A percentile compares a stretch with the other conserved stretches of the same genome.
These are phyloP conservation scores for Beauveria bassiana DNA, from an alignment of 2,329 filamentous ascomycete species.

Conservation along the genomic window DNA sequence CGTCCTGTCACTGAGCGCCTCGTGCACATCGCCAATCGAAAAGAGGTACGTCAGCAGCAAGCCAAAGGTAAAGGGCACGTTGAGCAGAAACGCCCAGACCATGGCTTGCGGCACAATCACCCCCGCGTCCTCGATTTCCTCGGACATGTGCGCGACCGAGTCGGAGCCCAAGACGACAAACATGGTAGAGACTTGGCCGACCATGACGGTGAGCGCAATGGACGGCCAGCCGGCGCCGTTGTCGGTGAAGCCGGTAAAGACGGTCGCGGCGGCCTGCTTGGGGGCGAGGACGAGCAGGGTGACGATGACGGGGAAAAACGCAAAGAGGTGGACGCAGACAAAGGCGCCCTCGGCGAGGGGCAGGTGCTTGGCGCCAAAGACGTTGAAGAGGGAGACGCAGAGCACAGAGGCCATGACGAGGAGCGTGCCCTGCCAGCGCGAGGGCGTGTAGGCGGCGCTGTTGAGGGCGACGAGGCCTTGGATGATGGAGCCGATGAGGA, in stretches of 20 bases:
- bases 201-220: conserved; percentile 12
- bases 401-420: conserved; percentile 12
- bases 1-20: conserved; percentile 1
- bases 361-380: conserved; percentile 12
- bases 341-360: conserved; percentile 13
- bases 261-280: conserved; percentile 5
- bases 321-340: conserved; percentile 13
- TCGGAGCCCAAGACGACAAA: conserved; percentile 12
- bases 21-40: conserved; percentile 6
- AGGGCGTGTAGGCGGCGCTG: conserved; percentile 24
- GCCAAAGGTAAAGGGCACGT: conserved; percentile 4
- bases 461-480: conserved; percentile 35
- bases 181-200: conserved; percentile 14
- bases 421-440: conserved; percentile 17
- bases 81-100: conserved; percentile 2
- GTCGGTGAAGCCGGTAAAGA: conserved; percentile 14
- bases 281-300: conserved; percentile 15
- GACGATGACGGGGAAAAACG: conserved; percentile 13
- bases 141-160: conserved; percentile 15
- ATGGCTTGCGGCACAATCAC: conserved; percentile 12
- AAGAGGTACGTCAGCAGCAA: conserved; percentile 11
- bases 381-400: conserved; percentile 4
- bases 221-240: conserved; percentile 16
- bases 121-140: conserved; percentile 14
- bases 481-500: conserved; percentile 36